Conservation (phyloP, 352 stramenopile species). For the Phytophthora citricola region DNA sequence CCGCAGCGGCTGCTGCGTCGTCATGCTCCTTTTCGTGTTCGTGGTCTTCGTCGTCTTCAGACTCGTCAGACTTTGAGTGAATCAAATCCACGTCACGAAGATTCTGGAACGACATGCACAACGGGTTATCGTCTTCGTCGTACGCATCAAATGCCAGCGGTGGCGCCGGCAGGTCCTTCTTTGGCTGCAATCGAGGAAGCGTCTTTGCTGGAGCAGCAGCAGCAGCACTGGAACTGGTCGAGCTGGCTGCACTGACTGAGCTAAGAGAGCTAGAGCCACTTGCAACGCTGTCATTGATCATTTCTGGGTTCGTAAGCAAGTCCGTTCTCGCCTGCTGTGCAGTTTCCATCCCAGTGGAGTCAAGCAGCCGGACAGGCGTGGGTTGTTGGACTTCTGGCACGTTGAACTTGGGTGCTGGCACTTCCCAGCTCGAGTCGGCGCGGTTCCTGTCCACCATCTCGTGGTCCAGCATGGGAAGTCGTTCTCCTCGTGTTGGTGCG, state of each 20-base stretch:
- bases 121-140: constrained; percentile 54
- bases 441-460: constrained; percentile 40
- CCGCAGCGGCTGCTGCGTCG: constrained; percentile 13
- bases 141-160: constrained; percentile 42
- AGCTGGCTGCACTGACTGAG: constrained; percentile 5
- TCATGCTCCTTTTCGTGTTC: constrained; percentile 31
- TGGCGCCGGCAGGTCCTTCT: constrained; percentile 24
- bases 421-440: constrained; percentile 51
- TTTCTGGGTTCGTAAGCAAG: constrained; percentile 1
- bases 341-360: constrained; percentile 20
- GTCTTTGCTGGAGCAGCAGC: constrained; percentile 17
- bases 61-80: constrained; percentile 18
- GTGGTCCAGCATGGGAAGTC: constrained; percentile 45
- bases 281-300: constrained; percentile 10
- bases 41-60: constrained; percentile 29
- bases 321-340: constrained; percentile 25
- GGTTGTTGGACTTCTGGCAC: constrained; percentile 5
- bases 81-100: constrained; percentile 60
- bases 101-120: constrained; percentile 61
- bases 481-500: constrained; percentile 19
- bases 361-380: constrained; percentile 20
- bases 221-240: constrained; percentile 6
- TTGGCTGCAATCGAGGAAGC: constrained; percentile 34
- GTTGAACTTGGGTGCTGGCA: constrained; percentile 16
- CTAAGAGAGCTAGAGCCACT: constrained; percentile 20